Base-by-base conservation (phyloP, 2,329 filamentous ascomycete genomes). In the Fusarium chlamydosporum region DNA sequence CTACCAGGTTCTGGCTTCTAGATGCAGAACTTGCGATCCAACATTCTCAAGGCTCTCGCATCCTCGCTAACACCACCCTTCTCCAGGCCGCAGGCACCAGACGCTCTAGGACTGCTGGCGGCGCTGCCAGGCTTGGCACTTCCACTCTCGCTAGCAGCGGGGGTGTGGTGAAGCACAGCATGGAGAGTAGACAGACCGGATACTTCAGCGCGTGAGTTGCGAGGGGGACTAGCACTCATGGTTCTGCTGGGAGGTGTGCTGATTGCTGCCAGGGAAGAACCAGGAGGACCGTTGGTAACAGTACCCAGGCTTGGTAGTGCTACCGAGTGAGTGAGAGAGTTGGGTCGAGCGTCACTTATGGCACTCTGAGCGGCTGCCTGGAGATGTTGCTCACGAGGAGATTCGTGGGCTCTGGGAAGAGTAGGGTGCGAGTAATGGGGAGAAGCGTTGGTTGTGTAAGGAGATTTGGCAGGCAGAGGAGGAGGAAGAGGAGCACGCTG, bases 21-120 rank as follows among this genome's bases (percentile, higher is more conserved):
- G 40, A 79, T 75, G 70, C 77, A 79, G 71, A 87, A 87, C 71
- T 86, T 86, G 67, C 84, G 82, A 77, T 93, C 88, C 50, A 93
- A 80, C 75, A 91, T 88, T 67, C 88, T 84, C 45, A 92, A 77
- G 3, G 89, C 89, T 68, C 89, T 83, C 64, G 85, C 85, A 69
- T 92, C 91, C 76, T 92, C 90, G 18, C 84, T 81, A 48, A 86
- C 88, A 7, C 83, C 85, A 27, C 74, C 71, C 61, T 77, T 76
- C 48, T 80, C 78, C 10, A 76, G 55, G 7, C 70, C 67, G 18
- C 71, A 73, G 16, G 73, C 52, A 23, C 64, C 74, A 35, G 61
- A 72, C 20, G 72, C 61, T 51, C 78, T 75, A 8, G 77, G 77
- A 53, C 76, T 80, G 69, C 83, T 86, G 66, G 76, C 75, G 9